Conservation (phyloP, 305 asterid genomes). For the Ajuga reptans region DNA sequence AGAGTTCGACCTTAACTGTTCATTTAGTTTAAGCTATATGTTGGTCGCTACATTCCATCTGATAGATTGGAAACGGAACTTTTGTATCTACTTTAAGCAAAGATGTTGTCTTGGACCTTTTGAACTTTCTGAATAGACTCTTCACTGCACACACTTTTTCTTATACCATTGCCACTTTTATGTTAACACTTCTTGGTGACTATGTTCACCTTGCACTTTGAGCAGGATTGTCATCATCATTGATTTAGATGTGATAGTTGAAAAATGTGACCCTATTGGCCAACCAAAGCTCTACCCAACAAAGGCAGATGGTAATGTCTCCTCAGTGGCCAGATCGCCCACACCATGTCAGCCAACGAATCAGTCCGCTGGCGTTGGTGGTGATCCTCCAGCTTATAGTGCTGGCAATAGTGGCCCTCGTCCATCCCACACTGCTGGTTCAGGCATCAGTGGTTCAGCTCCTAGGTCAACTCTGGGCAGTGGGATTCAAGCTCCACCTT, state of each 20-base stretch:
- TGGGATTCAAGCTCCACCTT: constrained; percentile 28
- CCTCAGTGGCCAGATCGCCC: constrained; percentile 36
- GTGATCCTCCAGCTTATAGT: constrained; percentile 28
- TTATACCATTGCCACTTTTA: neutral
- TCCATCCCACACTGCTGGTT: constrained; percentile 28
- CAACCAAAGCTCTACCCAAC: constrained; percentile 39
- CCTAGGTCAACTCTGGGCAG: constrained; percentile 41
- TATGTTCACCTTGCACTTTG: constrained; percentile 11
- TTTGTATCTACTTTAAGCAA: neutral
- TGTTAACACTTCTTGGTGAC: neutral
- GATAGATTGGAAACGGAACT: neutral
- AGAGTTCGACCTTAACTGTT: neutral
- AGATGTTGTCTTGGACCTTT: neutral
- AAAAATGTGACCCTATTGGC: constrained; percentile 60
- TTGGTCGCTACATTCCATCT: neutral
- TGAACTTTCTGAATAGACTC: neutral
- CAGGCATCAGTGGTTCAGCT: constrained; percentile 23
- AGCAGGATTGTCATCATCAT: constrained; percentile 76
- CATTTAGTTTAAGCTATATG: neutral
- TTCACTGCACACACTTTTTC: neutral
- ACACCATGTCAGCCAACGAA: constrained; percentile 33
- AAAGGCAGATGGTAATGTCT: constrained; percentile 32
- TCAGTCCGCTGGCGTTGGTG: constrained; percentile 27
- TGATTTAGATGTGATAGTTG: constrained; percentile 51
- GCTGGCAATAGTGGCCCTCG: constrained; percentile 21